These are phyloP conservation scores for Mucor velutinosus DNA, from an alignment of 371 early-diverging fungal genomes.

Conservation along the genomic window DNA sequence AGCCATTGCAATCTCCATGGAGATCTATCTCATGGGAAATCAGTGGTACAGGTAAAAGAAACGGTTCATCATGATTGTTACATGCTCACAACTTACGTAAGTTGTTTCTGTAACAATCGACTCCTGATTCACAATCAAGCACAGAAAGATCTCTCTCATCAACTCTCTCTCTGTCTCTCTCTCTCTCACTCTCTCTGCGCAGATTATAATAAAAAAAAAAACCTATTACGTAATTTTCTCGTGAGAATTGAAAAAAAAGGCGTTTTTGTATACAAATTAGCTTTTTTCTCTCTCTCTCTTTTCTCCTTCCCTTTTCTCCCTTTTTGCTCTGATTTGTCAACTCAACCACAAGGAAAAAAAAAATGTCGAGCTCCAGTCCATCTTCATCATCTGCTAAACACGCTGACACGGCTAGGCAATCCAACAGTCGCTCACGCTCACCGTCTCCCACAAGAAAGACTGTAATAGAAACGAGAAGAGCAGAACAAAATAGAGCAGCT, in stretches of 20 bases:
- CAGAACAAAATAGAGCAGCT: constrained; percentile 70
- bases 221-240: constrained; percentile 11
- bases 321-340: not conserved
- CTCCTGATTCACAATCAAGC: too few species aligned
- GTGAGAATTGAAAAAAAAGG: constrained; percentile 14
- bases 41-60: not conserved
- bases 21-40: not conserved
- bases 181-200: not conserved
- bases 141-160: too few species aligned
- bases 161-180: too few species aligned
- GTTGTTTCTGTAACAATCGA: not conserved
- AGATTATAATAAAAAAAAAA: not conserved
- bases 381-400: not conserved
- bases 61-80: not conserved
- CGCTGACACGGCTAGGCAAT: not conserved
- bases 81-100: not conserved
- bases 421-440: constrained; percentile 10
- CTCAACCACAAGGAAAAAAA: not conserved
- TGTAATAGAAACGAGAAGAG: constrained; percentile 43
- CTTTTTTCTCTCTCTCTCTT: not conserved
- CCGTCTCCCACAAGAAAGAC: constrained; percentile 23
- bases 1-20: not conserved
- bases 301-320: constrained; percentile 1
- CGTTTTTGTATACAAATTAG: not conserved
- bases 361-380: constrained; percentile 7